Conservation (phyloP, 2,329 filamentous ascomycete species). For the Colletotrichum viniferum region DNA sequence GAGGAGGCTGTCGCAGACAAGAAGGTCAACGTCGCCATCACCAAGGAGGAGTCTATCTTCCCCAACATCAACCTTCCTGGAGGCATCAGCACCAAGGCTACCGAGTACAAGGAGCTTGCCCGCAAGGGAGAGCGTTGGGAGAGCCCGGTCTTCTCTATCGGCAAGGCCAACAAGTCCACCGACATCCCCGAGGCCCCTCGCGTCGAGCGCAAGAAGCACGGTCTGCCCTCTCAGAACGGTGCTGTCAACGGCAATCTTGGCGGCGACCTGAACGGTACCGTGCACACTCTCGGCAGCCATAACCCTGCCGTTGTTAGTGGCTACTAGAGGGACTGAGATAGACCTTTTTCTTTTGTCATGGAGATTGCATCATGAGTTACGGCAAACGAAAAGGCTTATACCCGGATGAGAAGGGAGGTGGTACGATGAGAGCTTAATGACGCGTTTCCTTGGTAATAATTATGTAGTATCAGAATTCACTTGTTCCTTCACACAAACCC, state of each 20-base stretch:
- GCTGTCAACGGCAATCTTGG: neutral
- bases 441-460: conserved; percentile 8
- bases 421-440: neutral
- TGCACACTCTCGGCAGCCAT: neutral
- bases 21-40: conserved; percentile 83
- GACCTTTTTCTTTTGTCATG: conserved; percentile 2
- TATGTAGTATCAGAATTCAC: neutral
- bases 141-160: conserved; percentile 90
- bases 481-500: neutral
- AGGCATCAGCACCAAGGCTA: conserved; percentile 91
- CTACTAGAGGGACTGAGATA: neutral
- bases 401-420: neutral
- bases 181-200: conserved; percentile 69
- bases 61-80: conserved; percentile 83
- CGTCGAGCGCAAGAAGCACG: conserved; percentile 52
- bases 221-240: neutral
- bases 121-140: conserved; percentile 92
- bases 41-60: conserved; percentile 88
- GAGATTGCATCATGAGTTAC: neutral
- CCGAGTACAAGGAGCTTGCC: conserved; percentile 88
- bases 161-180: conserved; percentile 73
- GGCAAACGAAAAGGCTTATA: conserved; percentile 20
- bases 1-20: conserved; percentile 64
- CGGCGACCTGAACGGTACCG: neutral
- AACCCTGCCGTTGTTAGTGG: conserved; percentile 2